A percentile compares a stretch with the other conserved stretches of the same genome.
Evolutionary conservation across 352 stramenopile species (phyloP).

Genomic region (Globisporangium parvum): DNA sequence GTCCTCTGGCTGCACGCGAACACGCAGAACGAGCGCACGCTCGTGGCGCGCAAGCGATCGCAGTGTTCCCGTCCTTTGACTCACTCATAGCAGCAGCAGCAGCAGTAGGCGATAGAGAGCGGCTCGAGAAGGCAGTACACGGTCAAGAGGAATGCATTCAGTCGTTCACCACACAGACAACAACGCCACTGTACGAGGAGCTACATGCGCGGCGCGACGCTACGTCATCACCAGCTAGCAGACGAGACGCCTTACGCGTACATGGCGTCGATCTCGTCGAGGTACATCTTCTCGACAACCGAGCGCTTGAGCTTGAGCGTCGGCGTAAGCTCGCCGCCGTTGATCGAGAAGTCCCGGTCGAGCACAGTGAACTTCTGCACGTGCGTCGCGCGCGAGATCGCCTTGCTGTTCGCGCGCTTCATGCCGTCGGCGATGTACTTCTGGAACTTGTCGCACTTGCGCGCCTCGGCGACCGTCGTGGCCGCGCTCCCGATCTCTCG

Average conservation of each 20-base stretch:
- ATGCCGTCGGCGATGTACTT: constrained; percentile 75
- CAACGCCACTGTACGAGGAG: not conserved
- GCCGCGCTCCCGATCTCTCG: constrained; percentile 56
- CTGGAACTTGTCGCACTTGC: constrained; percentile 56
- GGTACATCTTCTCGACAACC: constrained; percentile 86
- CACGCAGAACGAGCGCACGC: constrained; percentile 39
- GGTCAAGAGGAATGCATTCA: not conserved
- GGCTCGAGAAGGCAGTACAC: not conserved
- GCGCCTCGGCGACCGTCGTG: constrained; percentile 75
- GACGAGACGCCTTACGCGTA: constrained; percentile 33
- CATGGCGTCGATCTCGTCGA: constrained; percentile 78
- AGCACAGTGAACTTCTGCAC: constrained; percentile 83
- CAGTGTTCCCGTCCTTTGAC: no score
- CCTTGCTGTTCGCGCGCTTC: constrained; percentile 46
- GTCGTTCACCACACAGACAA: not conserved
- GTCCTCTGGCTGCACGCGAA: constrained; percentile 34
- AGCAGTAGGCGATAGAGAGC: not conserved
- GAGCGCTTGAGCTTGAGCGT: constrained; percentile 93
- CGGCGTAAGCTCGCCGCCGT: constrained; percentile 87
- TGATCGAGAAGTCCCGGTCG: constrained; percentile 78
- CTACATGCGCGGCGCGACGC: no score
- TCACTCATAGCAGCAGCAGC: no score
- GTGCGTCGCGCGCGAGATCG: constrained; percentile 42
- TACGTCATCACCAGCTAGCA: no score
- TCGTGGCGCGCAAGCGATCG: constrained; percentile 20